A percentile compares a stretch with the other conserved stretches of the same genome.
phyloP scores from a whole-genome alignment of 768 basidiomycete species.

The Fomitopsis pulvina region DNA sequence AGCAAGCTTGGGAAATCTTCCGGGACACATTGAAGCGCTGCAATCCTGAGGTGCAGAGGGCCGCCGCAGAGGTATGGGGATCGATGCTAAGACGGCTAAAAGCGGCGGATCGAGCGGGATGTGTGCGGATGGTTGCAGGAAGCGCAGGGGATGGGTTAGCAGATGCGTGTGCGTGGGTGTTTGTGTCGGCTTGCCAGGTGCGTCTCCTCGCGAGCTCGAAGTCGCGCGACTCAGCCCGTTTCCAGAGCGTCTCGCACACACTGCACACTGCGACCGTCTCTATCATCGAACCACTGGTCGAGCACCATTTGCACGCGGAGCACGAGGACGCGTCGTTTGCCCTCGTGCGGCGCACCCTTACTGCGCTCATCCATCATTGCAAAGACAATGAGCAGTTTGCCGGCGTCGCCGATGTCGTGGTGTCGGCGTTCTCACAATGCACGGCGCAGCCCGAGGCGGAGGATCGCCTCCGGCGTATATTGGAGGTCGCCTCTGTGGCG shows the following conservation, averaged over 20 bases:
- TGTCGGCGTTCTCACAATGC: conserved; percentile 29
- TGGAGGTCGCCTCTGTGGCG: conserved; percentile 51
- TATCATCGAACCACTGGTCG: conserved; percentile 52
- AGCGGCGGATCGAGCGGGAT: conserved; percentile 44
- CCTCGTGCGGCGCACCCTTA: conserved; percentile 65
- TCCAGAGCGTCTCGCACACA: conserved; percentile 62
- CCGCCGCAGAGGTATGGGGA: conserved; percentile 86
- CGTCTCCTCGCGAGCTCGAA: conserved; percentile 6
- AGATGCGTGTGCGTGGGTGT: conserved; percentile 64
- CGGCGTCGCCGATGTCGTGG: conserved; percentile 46
- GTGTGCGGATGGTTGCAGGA: conserved; percentile 46
- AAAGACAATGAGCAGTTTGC: conserved; percentile 61
- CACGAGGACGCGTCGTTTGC: conserved; percentile 39
- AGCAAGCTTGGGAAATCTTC: conserved; percentile 55
- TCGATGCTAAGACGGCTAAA: conserved; percentile 69
- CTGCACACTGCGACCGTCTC: conserved; percentile 71
- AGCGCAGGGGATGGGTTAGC: conserved; percentile 40
- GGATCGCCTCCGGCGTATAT: conserved; percentile 41
- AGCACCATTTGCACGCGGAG: conserved; percentile 41
- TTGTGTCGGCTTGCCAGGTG: conserved; percentile 79
- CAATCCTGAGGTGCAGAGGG: conserved; percentile 64
- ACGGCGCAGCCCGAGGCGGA: conserved; percentile 11
- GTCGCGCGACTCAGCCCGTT: background rate
- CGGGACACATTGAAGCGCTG: conserved; percentile 48
- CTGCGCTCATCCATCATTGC: conserved; percentile 80